Conservation (phyloP, 257 asterid species). For the Euphrasia confusa region DNA sequence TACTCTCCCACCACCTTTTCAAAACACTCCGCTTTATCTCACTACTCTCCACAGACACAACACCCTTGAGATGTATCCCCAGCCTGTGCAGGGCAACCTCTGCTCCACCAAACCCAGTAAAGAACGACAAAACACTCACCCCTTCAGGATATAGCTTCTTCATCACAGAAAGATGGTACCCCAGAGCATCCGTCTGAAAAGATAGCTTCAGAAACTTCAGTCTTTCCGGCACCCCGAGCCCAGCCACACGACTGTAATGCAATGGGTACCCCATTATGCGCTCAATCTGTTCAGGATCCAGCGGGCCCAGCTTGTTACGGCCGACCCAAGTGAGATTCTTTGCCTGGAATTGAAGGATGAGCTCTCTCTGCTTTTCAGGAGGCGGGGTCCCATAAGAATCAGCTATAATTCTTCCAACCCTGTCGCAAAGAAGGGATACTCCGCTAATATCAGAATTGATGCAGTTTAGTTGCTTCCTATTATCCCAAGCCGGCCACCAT, state of each 20-base stretch:
- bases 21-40: conserved; percentile 52
- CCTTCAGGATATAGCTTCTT: conserved; percentile 55
- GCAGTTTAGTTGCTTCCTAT: conserved; percentile 52
- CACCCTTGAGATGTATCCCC: conserved; percentile 57
- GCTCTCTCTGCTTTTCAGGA: conserved; percentile 42
- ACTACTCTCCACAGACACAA: conserved; percentile 63
- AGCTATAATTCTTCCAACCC: conserved; percentile 41
- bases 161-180: conserved; percentile 62
- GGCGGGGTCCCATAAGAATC: conserved; percentile 48
- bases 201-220: conserved; percentile 45
- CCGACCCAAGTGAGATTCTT: conserved; percentile 75
- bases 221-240: conserved; percentile 51
- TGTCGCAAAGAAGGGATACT: conserved; percentile 48
- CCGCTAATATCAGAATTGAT: conserved; percentile 41
- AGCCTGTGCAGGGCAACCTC: conserved; percentile 73
- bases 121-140: conserved; percentile 53
- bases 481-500: conserved; percentile 96
- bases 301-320: conserved; percentile 40
- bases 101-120: conserved; percentile 74
- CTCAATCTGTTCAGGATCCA: conserved; percentile 66
- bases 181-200: conserved; percentile 78
- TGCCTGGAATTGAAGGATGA: conserved; percentile 49
- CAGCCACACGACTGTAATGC: conserved; percentile 50
- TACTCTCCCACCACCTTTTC: conserved; percentile 81
- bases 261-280: conserved; percentile 70